A percentile compares a stretch with the other conserved stretches of the same genome.
Evolutionary conservation across 148 eudicot genomes (phyloP).

Genomic region (Rhododendron vialii): DNA sequence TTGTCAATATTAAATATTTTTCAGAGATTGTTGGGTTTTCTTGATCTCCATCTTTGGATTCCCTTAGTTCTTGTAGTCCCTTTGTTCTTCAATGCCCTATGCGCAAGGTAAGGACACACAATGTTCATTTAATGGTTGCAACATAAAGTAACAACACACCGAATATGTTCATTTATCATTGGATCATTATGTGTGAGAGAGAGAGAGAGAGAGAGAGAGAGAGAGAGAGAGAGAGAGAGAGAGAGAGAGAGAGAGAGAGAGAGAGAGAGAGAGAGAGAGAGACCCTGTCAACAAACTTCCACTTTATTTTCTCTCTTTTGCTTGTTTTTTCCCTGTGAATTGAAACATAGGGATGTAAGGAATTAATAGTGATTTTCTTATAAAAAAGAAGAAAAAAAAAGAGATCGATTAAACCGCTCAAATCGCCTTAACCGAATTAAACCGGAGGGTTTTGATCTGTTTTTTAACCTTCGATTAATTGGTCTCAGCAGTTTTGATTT

Average conservation of each 20-base stretch:
- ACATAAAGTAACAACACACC: not conserved
- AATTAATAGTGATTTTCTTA: too few species aligned
- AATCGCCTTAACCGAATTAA: not conserved
- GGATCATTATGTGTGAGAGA: not conserved
- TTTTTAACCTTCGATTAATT: too few species aligned
- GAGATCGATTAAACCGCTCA: not conserved
- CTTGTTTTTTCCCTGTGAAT: not conserved
- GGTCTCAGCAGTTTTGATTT: not conserved
- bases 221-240: not conserved
- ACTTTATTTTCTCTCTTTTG: not conserved
- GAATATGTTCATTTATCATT: not conserved
- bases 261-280: not conserved
- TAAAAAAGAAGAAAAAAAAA: too few species aligned
- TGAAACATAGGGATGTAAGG: too few species aligned
- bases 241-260: not conserved
- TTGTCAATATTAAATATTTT: not conserved
- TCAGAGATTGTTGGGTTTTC: not conserved
- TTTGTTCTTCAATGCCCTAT: not conserved
- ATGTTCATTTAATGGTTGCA: not conserved
- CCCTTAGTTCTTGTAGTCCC: not conserved
- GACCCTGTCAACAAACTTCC: not conserved
- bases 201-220: not conserved
- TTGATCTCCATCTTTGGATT: not conserved
- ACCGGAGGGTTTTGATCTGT: not conserved
- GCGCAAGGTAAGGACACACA: not conserved